Evolutionary conservation across 257 asterid genomes (phyloP).

Genomic region (Lycium barbarum): DNA sequence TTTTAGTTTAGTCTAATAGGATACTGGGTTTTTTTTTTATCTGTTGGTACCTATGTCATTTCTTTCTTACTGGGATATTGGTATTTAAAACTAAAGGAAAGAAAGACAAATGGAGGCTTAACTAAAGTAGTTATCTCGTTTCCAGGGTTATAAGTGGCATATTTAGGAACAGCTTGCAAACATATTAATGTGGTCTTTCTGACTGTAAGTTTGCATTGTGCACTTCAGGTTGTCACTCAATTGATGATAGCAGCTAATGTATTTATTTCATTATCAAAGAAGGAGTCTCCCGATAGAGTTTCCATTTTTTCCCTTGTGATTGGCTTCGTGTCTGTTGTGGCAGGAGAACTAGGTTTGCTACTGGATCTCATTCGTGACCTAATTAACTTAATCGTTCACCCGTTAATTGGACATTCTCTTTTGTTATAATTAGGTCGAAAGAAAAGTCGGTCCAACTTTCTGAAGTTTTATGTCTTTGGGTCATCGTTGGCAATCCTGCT

Average conservation of each 20-base stretch:
- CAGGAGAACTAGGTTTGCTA: conserved; percentile 76
- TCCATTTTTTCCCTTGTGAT: conserved; percentile 46
- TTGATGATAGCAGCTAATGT: conserved; percentile 45
- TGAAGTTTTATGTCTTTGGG: conserved; percentile 71
- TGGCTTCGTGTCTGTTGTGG: conserved; percentile 59
- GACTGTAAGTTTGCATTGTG: background rate
- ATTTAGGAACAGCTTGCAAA: background rate
- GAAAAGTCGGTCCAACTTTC: conserved; percentile 60
- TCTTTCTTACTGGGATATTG: background rate
- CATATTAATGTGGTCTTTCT: background rate
- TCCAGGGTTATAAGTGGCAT: background rate
- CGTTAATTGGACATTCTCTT: background rate
- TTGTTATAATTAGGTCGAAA: conserved; percentile 65
- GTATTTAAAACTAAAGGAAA: background rate
- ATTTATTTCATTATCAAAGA: conserved; percentile 41
- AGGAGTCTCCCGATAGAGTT: conserved; percentile 22
- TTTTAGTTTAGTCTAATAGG: background rate
- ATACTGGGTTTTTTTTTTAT: background rate
- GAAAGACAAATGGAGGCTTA: background rate
- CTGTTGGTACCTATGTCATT: background rate
- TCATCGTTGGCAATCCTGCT: conserved; percentile 60
- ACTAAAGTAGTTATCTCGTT: background rate
- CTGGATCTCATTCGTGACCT: background rate
- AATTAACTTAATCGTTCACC: background rate
- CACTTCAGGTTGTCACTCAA: conserved; percentile 63